A percentile compares a stretch with the other conserved stretches of the same genome.
Conservation (phyloP, 306 rosid species). For the Castanea mollissima region DNA sequence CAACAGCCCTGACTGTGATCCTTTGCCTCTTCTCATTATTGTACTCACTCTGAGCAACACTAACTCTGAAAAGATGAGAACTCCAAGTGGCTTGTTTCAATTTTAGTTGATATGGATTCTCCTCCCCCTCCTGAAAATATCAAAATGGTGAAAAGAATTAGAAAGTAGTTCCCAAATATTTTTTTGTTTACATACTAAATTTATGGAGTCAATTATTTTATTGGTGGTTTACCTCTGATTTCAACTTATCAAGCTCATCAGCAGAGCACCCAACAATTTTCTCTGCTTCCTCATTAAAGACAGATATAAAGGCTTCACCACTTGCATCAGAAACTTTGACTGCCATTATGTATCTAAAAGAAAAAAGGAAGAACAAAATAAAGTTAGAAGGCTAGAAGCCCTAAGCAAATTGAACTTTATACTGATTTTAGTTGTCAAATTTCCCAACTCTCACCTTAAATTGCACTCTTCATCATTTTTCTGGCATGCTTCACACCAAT, state of each 20-base stretch:
- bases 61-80: conserved; percentile 74
- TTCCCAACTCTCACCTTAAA: conserved; percentile 46
- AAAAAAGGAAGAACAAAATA: background rate
- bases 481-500: conserved; percentile 95
- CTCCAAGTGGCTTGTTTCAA: conserved; percentile 82
- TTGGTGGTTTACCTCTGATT: conserved; percentile 49
- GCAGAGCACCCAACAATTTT: conserved; percentile 80
- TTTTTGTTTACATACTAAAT: background rate
- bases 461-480: conserved; percentile 67
- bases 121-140: conserved; percentile 55
- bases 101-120: conserved; percentile 46
- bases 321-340: conserved; percentile 59
- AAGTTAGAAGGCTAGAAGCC: background rate
- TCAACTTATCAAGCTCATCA: conserved; percentile 63
- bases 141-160: background rate
- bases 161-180: background rate
- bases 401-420: background rate
- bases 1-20: conserved; percentile 65
- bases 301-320: conserved; percentile 57
- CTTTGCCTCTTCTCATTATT: conserved; percentile 81
- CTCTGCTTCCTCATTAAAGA: conserved; percentile 79
- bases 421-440: background rate
- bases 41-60: conserved; percentile 80
- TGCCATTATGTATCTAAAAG: conserved; percentile 59
- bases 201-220: background rate